Conservation (phyloP, 2,329 filamentous ascomycete species). For the Alternaria panax region DNA sequence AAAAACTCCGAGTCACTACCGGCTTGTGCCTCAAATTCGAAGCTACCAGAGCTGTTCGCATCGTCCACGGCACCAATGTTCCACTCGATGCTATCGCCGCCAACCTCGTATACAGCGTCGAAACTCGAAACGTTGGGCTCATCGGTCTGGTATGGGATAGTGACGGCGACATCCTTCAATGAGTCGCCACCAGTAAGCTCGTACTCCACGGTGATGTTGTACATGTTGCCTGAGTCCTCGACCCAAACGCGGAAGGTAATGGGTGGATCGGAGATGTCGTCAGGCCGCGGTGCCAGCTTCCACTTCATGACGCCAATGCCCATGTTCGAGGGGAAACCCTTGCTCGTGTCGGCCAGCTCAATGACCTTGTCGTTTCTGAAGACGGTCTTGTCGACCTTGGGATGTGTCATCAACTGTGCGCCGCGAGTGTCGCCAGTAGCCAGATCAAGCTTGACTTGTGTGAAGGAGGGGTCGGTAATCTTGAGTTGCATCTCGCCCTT, state of each 20-base stretch:
- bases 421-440: slow-evolving; percentile 78
- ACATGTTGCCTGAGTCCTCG: slow-evolving; percentile 83
- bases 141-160: slow-evolving; percentile 83
- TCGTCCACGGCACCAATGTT: slow-evolving; percentile 85
- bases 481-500: slow-evolving; percentile 92
- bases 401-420: slow-evolving; percentile 92
- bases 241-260: slow-evolving; percentile 99
- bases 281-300: slow-evolving; percentile 82
- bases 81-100: slow-evolving; percentile 93
- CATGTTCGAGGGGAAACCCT: slow-evolving; percentile 94
- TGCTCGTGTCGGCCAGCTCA: slow-evolving; percentile 85
- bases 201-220: slow-evolving; percentile 93
- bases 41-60: slow-evolving; percentile 81
- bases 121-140: slow-evolving; percentile 93
- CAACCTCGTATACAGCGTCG: slow-evolving; percentile 92
- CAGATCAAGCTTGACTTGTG: slow-evolving; percentile 88
- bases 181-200: slow-evolving; percentile 83
- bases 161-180: slow-evolving; percentile 83
- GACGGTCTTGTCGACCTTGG: slow-evolving; percentile 88
- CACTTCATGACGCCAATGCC: slow-evolving; percentile 91
- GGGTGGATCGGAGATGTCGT: slow-evolving; percentile 81
- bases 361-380: slow-evolving; percentile 86
- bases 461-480: slow-evolving; percentile 86
- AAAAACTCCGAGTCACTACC: slow-evolving; percentile 94
- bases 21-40: slow-evolving; percentile 93